phyloP scores from a whole-genome alignment of 352 stramenopile genomes.

The Pythium phragmiticola region DNA sequence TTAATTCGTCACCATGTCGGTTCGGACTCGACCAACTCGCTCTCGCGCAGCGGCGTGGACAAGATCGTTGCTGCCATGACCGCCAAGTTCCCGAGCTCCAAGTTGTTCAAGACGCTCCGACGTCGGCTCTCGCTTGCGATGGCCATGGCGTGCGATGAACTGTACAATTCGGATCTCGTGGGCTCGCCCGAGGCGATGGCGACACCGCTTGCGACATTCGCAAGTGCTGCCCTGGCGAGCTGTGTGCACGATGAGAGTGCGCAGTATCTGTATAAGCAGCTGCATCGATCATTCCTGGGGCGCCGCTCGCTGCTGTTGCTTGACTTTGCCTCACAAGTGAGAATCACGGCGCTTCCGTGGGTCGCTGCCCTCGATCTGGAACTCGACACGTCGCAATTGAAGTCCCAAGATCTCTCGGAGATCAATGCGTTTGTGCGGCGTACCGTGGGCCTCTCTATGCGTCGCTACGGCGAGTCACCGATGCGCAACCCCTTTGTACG shows the following conservation, averaged over 20 bases:
- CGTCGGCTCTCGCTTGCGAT: neutral
- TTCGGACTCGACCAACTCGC: neutral
- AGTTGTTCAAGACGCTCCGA: neutral
- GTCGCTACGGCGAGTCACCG: conserved; percentile 11
- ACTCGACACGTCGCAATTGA: conserved; percentile 4
- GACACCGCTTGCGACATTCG: conserved; percentile 7
- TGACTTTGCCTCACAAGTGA: conserved; percentile 22
- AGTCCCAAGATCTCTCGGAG: conserved; percentile 1
- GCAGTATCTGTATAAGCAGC: conserved; percentile 24
- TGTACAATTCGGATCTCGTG: conserved; percentile 6
- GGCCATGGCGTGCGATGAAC: conserved; percentile 6
- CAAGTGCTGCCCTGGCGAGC: neutral
- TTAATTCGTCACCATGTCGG: neutral
- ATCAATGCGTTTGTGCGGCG: conserved; percentile 18
- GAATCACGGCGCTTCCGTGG: conserved; percentile 21
- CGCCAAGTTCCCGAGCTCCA: neutral
- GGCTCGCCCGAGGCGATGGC: conserved; percentile 19
- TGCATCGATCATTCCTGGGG: conserved; percentile 22
- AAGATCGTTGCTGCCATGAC: neutral
- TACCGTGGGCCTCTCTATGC: neutral
- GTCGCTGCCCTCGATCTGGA: conserved; percentile 3
- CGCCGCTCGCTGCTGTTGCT: conserved; percentile 25
- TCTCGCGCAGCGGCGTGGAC: neutral
- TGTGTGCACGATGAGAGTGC: conserved; percentile 6
- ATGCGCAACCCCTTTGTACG: conserved; percentile 13